Evolutionary conservation across 1,139 yeast species (phyloP).

Genomic region (Nakaseomyces kungkrabaensis): DNA sequence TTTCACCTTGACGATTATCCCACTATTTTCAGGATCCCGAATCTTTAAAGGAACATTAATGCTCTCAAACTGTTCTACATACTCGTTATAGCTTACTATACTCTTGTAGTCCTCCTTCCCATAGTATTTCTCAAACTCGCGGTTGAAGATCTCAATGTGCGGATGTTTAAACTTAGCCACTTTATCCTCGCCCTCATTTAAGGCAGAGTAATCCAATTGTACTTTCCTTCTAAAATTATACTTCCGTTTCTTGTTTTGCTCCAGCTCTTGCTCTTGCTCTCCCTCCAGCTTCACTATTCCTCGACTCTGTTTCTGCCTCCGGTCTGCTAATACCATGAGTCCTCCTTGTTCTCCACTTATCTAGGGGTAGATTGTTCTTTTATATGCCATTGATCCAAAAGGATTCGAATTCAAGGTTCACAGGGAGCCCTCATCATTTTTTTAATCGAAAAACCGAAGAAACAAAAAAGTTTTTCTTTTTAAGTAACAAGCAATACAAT

Average conservation of each 20-base stretch:
- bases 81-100: slow-evolving; percentile 25
- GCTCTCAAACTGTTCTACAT: slow-evolving; percentile 33
- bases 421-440: too few species aligned
- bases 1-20: slow-evolving; percentile 38
- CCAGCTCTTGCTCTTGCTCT: neutral
- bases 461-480: too few species aligned
- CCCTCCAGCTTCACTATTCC: too few species aligned
- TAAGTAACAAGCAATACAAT: too few species aligned
- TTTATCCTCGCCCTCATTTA: slow-evolving; percentile 66
- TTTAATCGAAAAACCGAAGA: too few species aligned
- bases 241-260: slow-evolving; percentile 4
- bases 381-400: too few species aligned
- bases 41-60: slow-evolving; percentile 34
- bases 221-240: slow-evolving; percentile 28
- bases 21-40: slow-evolving; percentile 25
- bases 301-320: too few species aligned
- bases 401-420: too few species aligned
- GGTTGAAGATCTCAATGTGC: slow-evolving; percentile 36
- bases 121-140: slow-evolving; percentile 12
- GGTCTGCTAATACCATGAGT: too few species aligned
- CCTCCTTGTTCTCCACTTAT: too few species aligned
- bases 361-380: too few species aligned
- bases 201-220: slow-evolving; percentile 66
- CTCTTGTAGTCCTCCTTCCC: slow-evolving; percentile 16
- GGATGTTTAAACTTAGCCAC: slow-evolving; percentile 53